phyloP scores from a whole-genome alignment of 2,329 filamentous ascomycete genomes.

The Macroventuria anomochaeta region DNA sequence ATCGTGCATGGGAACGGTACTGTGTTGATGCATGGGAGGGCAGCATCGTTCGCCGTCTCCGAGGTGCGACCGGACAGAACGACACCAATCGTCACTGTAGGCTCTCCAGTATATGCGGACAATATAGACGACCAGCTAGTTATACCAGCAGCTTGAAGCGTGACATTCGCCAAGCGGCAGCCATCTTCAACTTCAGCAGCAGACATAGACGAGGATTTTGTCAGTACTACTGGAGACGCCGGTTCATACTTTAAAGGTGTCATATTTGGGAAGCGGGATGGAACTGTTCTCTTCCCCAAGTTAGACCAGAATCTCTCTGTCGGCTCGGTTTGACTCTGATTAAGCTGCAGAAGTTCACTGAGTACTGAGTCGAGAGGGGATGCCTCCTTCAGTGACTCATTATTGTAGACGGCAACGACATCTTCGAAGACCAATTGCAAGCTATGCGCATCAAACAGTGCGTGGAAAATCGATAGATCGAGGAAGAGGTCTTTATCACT shows the following conservation, averaged over 20 bases:
- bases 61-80: conserved; percentile 77
- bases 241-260: conserved; percentile 62
- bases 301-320: conserved; percentile 68
- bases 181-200: conserved; percentile 60
- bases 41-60: conserved; percentile 63
- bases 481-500: conserved; percentile 35
- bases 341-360: conserved; percentile 53
- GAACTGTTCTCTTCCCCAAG: conserved; percentile 59
- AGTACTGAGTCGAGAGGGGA: conserved; percentile 54
- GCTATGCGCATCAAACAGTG: conserved; percentile 83
- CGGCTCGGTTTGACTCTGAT: conserved; percentile 36
- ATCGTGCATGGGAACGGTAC: conserved; percentile 73
- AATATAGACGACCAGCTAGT: conserved; percentile 80
- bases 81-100: conserved; percentile 76
- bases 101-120: conserved; percentile 77
- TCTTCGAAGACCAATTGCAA: conserved; percentile 69
- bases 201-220: conserved; percentile 49
- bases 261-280: conserved; percentile 78
- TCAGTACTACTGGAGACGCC: conserved; percentile 45
- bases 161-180: conserved; percentile 67
- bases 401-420: conserved; percentile 55
- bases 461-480: conserved; percentile 73
- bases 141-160: conserved; percentile 77
- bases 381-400: conserved; percentile 25
- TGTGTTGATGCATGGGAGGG: conserved; percentile 83